Evolutionary conservation across 805 yeast species (phyloP).

Genomic region (Isabelozyma rhagii): DNA sequence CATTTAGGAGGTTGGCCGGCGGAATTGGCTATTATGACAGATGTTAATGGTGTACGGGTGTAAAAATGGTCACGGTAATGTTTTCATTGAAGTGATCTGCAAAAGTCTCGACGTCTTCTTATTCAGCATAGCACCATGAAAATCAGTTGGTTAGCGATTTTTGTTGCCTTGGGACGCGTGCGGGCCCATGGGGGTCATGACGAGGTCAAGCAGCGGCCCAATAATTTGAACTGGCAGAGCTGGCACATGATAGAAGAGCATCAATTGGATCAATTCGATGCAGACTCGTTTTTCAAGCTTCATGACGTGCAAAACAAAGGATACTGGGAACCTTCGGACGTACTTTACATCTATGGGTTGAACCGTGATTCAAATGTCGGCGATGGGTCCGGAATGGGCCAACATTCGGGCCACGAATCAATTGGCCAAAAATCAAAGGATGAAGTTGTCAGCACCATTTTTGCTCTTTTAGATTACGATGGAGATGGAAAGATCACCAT

Average conservation of each 20-base stretch:
- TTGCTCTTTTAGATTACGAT: slow-evolving; percentile 62
- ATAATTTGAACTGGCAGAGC: slow-evolving; percentile 65
- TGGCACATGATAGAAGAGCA: slow-evolving; percentile 95
- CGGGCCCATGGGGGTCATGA: neutral
- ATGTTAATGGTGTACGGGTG: neutral
- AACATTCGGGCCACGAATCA: slow-evolving; percentile 52
- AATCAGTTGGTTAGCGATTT: neutral
- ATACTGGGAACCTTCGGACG: slow-evolving; percentile 55
- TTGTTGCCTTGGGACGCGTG: neutral
- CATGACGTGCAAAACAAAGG: slow-evolving; percentile 72
- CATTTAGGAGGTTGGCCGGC: too few relatives aligned
- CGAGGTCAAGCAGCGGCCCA: slow-evolving; percentile 31
- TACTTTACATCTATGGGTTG: slow-evolving; percentile 79
- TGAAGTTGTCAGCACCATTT: slow-evolving; percentile 52
- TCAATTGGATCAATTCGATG: slow-evolving; percentile 67
- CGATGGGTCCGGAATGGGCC: slow-evolving; percentile 86
- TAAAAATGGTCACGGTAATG: too few relatives aligned
- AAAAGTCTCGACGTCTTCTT: neutral
- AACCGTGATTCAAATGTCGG: slow-evolving; percentile 72
- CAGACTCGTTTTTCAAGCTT: slow-evolving; percentile 70
- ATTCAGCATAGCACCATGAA: neutral
- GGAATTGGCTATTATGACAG: neutral
- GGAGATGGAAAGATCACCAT: slow-evolving; percentile 60
- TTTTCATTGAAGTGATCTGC: too few relatives aligned
- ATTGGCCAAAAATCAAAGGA: slow-evolving; percentile 55